These are phyloP conservation scores for Trichoderma afroharzianum DNA, from an alignment of 2,329 filamentous ascomycete species.

Conservation along the genomic window DNA sequence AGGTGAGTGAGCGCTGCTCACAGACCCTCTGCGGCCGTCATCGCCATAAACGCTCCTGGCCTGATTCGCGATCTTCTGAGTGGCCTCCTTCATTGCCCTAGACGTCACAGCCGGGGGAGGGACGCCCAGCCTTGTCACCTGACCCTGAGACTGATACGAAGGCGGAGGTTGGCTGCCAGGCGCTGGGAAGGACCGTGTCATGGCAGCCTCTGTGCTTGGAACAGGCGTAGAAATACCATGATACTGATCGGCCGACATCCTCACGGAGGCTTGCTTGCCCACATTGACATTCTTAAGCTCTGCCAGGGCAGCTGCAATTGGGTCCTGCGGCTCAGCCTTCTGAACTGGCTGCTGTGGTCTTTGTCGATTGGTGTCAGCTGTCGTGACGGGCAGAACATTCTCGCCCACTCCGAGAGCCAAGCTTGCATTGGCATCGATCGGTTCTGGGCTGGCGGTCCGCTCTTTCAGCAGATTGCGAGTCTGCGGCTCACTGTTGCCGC, in stretches of 20 bases:
- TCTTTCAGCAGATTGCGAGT: conserved; percentile 38
- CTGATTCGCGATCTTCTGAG: conserved; percentile 81
- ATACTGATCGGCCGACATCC: conserved; percentile 95
- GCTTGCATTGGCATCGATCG: conserved; percentile 86
- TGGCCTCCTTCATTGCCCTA: conserved; percentile 92
- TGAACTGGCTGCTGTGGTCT: conserved; percentile 30
- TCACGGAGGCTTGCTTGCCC: conserved; percentile 71
- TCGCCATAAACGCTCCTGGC: conserved; percentile 72
- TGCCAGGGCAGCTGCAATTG: conserved; percentile 86
- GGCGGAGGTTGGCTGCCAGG: conserved; percentile 66
- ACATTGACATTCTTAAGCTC: conserved; percentile 81
- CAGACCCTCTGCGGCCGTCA: conserved; percentile 30
- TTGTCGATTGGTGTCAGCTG: conserved; percentile 59
- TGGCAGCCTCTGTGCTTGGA: conserved; percentile 44
- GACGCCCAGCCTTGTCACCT: conserved; percentile 75
- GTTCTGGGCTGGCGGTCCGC: conserved; percentile 66
- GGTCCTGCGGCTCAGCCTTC: conserved; percentile 66
- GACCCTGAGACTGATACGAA: conserved; percentile 66
- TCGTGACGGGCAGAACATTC: conserved; percentile 91
- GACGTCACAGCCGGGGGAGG: conserved; percentile 90
- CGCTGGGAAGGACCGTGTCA: conserved; percentile 54
- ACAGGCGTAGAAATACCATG: conserved; percentile 87
- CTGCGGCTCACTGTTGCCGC: conserved; percentile 32
- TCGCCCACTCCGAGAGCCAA: conserved; percentile 92
- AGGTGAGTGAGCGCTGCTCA: conserved; percentile 30